phyloP scores from a whole-genome alignment of 192 early-diverging fungal genomes.

The Gaertneriomyces sp. region DNA sequence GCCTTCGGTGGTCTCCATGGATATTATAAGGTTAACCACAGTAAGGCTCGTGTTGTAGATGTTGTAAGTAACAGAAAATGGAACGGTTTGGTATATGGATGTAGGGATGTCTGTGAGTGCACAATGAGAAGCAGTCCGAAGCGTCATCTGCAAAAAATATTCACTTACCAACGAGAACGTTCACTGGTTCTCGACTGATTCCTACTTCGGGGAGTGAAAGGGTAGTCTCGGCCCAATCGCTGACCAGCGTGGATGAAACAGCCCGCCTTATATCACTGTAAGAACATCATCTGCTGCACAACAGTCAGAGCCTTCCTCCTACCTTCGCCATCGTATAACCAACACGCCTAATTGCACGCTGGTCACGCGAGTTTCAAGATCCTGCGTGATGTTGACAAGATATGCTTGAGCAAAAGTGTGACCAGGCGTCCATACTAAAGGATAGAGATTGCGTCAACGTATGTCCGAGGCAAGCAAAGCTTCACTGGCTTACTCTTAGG shows the following conservation, averaged over 20 bases:
- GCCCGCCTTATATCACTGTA: background rate
- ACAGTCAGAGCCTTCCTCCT: background rate
- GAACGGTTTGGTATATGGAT: slow-evolving; percentile 47
- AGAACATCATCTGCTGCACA: background rate
- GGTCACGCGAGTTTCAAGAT: slow-evolving; percentile 3
- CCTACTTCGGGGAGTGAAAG: background rate
- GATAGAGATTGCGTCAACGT: background rate
- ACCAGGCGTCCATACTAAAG: slow-evolving; percentile 50
- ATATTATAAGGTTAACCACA: slow-evolving; percentile 50
- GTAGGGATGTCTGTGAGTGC: slow-evolving; percentile 55
- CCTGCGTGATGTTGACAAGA: slow-evolving; percentile 35
- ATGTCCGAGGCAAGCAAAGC: background rate
- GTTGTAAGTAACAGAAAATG: slow-evolving; percentile 58
- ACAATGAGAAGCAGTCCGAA: background rate
- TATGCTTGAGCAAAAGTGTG: slow-evolving; percentile 42
- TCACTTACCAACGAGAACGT: background rate
- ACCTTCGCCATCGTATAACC: slow-evolving; percentile 24
- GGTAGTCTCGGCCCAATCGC: background rate
- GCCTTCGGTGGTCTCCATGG: slow-evolving; percentile 63
- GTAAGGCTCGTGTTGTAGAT: slow-evolving; percentile 59
- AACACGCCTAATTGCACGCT: slow-evolving; percentile 11
- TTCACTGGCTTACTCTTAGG: background rate
- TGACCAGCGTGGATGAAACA: background rate
- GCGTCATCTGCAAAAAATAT: background rate
- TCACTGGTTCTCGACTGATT: background rate